Conservation (phyloP, 2,329 filamentous ascomycete genomes). For the Colletotrichum falcatum region DNA sequence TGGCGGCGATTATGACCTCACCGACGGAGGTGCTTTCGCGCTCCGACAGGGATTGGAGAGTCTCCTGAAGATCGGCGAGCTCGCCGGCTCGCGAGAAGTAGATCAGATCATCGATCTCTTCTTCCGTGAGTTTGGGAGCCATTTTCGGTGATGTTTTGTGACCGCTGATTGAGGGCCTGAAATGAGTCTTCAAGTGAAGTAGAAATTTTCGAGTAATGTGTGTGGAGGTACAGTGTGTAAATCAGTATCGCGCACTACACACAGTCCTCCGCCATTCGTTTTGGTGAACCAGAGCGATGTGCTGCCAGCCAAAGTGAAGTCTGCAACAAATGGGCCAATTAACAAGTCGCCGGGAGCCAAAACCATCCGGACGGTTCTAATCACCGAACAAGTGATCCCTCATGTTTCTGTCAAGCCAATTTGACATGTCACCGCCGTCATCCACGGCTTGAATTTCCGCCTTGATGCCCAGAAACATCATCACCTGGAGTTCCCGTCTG, state of each 20-base stretch:
- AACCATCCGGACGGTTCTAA: too few species aligned
- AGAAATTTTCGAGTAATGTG: conserved; percentile 41
- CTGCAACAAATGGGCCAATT: neutral
- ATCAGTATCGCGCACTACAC: neutral
- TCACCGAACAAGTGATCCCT: neutral
- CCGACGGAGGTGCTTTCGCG: conserved; percentile 70
- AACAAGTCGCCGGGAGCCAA: neutral
- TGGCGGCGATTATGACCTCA: conserved; percentile 76
- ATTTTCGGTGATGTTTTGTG: conserved; percentile 47
- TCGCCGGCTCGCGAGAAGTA: conserved; percentile 88
- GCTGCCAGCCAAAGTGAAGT: neutral
- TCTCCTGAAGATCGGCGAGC: conserved; percentile 71
- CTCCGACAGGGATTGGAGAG: conserved; percentile 69
- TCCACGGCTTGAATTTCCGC: conserved; percentile 82
- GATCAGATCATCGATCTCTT: conserved; percentile 91
- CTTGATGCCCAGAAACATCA: conserved; percentile 81
- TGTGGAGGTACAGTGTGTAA: conserved; percentile 40
- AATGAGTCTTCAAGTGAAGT: conserved; percentile 20
- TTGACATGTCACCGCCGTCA: conserved; percentile 60
- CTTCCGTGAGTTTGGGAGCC: conserved; percentile 72
- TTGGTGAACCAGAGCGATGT: neutral
- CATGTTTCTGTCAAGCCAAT: conserved; percentile 63
- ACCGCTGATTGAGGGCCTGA: conserved; percentile 17
- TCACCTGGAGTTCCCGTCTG: conserved; percentile 72
- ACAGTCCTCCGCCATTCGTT: conserved; percentile 18